These are phyloP conservation scores for Camillea tinctor DNA, from an alignment of 2,329 filamentous ascomycete species.

Conservation along the genomic window DNA sequence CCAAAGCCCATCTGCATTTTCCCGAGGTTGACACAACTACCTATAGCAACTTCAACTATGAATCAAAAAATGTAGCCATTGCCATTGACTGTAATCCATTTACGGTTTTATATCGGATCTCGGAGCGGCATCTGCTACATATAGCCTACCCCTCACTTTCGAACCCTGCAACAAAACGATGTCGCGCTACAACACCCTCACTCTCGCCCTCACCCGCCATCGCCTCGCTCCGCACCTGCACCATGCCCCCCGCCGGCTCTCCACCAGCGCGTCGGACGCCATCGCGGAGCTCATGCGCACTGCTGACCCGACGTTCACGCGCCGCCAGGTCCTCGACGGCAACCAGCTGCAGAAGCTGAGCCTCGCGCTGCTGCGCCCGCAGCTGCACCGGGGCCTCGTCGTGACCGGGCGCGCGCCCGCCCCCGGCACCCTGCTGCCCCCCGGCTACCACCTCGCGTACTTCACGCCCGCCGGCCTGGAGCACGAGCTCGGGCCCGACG, in stretches of 20 bases:
- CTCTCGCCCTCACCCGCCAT: no score
- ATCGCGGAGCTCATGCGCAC: constrained; percentile 28
- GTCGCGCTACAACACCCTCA: not conserved
- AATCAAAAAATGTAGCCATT: no score
- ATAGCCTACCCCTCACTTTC: not conserved
- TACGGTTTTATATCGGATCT: not conserved
- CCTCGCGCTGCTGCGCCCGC: constrained; percentile 53
- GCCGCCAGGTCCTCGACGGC: constrained; percentile 53
- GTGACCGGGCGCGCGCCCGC: constrained; percentile 38
- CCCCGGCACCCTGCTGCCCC: constrained; percentile 50
- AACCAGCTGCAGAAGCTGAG: constrained; percentile 64
- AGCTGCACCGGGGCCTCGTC: constrained; percentile 40
- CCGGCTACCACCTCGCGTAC: constrained; percentile 62
- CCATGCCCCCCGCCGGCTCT: not conserved
- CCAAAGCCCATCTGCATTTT: no score
- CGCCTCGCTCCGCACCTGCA: not conserved
- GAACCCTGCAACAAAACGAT: not conserved
- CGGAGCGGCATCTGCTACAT: no score
- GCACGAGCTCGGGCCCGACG: constrained; percentile 54
- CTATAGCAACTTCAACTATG: no score
- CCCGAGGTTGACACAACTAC: no score
- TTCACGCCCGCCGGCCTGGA: constrained; percentile 60
- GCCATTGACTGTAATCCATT: no score
- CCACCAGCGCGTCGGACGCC: constrained; percentile 12
- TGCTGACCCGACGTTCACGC: constrained; percentile 28